These are phyloP conservation scores for Grosmannia clavigera DNA, from an alignment of 2,329 filamentous ascomycete species.

Conservation along the genomic window DNA sequence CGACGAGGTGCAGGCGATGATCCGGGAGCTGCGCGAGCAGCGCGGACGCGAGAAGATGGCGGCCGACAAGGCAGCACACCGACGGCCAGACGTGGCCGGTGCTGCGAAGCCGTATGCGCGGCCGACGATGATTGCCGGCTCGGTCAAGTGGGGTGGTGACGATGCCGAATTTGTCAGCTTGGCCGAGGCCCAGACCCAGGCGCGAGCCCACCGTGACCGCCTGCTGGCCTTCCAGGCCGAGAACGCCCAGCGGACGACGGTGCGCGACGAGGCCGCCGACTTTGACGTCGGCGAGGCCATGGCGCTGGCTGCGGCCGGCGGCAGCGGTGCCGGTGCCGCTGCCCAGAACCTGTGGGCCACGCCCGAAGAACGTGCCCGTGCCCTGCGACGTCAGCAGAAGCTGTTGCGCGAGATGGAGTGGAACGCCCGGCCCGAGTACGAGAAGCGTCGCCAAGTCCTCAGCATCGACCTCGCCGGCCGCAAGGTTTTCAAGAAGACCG, in stretches of 20 bases:
- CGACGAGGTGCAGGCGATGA: conserved; percentile 72
- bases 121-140: conserved; percentile 11
- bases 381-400: conserved; percentile 77
- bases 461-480: conserved; percentile 72
- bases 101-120: conserved; percentile 5
- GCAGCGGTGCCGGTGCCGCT: conserved; percentile 13
- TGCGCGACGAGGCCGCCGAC: conserved; percentile 70
- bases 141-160: conserved; percentile 13
- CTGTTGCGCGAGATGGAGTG: conserved; percentile 76
- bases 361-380: conserved; percentile 68
- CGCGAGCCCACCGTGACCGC: conserved; percentile 67
- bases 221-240: conserved; percentile 74
- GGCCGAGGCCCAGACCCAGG: conserved; percentile 45
- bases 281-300: conserved; percentile 34
- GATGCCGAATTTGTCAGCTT: conserved; percentile 42
- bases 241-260: conserved; percentile 70
- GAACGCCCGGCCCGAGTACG: conserved; percentile 73
- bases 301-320: conserved; percentile 17
- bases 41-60: conserved; percentile 78
- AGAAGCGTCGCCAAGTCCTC: conserved; percentile 74
- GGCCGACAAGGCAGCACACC: conserved; percentile 60
- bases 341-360: conserved; percentile 71
- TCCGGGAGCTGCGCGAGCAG: conserved; percentile 71
- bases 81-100: conserved; percentile 49
- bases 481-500: conserved; percentile 63